phyloP scores from a whole-genome alignment of 306 rosid species.

The Cicer chorassanicum region DNA sequence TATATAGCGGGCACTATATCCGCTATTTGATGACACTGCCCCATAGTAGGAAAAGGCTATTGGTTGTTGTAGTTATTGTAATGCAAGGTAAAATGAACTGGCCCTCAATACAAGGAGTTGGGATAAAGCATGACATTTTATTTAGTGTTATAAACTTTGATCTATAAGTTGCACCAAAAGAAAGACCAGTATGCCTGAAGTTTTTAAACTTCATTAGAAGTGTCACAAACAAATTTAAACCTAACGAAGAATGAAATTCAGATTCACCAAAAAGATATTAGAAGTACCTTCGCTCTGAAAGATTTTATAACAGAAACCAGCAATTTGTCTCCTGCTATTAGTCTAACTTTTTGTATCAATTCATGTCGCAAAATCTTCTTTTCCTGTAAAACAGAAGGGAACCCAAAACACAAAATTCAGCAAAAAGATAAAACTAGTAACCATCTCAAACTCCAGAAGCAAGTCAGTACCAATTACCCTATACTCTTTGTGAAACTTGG shows the following conservation, averaged over 20 bases:
- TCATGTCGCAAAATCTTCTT: conserved; percentile 63
- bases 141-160: not conserved
- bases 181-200: conserved; percentile 4
- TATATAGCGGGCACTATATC: no score
- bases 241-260: not conserved
- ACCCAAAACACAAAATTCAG: not conserved
- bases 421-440: not conserved
- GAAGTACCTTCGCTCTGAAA: conserved; percentile 62
- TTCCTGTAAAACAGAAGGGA: conserved; percentile 54
- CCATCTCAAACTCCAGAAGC: not conserved
- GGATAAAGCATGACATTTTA: not conserved
- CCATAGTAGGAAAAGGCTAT: not conserved
- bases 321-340: conserved; percentile 74
- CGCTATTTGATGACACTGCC: no score
- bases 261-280: conserved; percentile 7
- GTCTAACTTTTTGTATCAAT: conserved; percentile 63
- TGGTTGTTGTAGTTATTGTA: not conserved
- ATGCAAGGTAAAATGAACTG: conserved; percentile 19
- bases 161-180: not conserved
- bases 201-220: conserved; percentile 14
- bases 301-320: conserved; percentile 63
- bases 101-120: not conserved
- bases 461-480: conserved; percentile 51
- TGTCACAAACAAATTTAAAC: conserved; percentile 15
- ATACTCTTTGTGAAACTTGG: conserved; percentile 61